A percentile compares a stretch with the other conserved stretches of the same genome.
These are phyloP conservation scores for Candida pini DNA, from an alignment of 805 yeast genomes.

Conservation along the genomic window DNA sequence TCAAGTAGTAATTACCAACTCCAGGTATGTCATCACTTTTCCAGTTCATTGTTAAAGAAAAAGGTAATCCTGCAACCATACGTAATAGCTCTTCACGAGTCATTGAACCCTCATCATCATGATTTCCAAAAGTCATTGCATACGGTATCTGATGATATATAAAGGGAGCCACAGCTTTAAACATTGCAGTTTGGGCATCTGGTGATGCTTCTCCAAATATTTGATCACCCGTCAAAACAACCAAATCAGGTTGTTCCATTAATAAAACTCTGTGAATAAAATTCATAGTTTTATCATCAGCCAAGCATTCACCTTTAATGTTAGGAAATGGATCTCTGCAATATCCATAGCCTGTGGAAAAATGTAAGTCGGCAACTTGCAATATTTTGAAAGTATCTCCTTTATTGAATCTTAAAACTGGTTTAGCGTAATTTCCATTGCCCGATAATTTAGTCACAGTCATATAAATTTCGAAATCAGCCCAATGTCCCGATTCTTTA, in stretches of 20 bases:
- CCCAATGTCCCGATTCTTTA: slow-evolving; percentile 1
- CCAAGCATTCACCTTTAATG: slow-evolving; percentile 50
- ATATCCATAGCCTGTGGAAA: slow-evolving; percentile 74
- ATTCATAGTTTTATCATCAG: slow-evolving; percentile 64
- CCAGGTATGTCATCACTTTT: slow-evolving; percentile 75
- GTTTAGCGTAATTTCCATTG: slow-evolving; percentile 1
- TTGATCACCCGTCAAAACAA: slow-evolving; percentile 88
- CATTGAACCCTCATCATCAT: slow-evolving; percentile 83
- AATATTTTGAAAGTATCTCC: slow-evolving; percentile 54
- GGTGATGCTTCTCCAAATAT: slow-evolving; percentile 74
- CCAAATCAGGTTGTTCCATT: slow-evolving; percentile 75
- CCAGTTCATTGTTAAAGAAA: slow-evolving; percentile 47
- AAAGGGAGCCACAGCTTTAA: slow-evolving; percentile 70
- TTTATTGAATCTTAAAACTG: slow-evolving; percentile 6
- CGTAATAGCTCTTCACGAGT: slow-evolving; percentile 55
- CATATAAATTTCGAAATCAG: slow-evolving; percentile 25
- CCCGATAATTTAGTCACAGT: slow-evolving; percentile 32
- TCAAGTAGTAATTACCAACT: slow-evolving; percentile 70
- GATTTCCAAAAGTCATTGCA: slow-evolving; percentile 87
- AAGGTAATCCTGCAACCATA: slow-evolving; percentile 56
- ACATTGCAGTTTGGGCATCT: slow-evolving; percentile 77
- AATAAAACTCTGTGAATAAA: slow-evolving; percentile 65
- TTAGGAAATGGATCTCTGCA: slow-evolving; percentile 71
- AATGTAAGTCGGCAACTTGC: slow-evolving; percentile 90
- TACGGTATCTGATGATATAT: slow-evolving; percentile 68